These are phyloP conservation scores for Beauveria australis DNA, from an alignment of 2,329 filamentous ascomycete species.

Conservation along the genomic window DNA sequence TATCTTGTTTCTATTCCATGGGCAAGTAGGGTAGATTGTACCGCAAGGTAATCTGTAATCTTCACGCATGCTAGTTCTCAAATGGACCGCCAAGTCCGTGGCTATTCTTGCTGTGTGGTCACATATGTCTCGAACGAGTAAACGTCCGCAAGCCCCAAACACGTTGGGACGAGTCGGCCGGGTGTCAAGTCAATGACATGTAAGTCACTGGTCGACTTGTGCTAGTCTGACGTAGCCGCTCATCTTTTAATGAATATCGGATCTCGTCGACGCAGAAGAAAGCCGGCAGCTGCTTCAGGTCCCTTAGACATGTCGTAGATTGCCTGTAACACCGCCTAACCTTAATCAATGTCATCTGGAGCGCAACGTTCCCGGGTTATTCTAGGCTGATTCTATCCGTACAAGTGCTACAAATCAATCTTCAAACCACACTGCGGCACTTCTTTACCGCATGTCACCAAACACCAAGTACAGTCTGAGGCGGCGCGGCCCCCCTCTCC, in stretches of 20 bases:
- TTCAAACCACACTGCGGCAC: not conserved
- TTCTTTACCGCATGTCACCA: not conserved
- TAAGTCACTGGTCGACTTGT: not conserved
- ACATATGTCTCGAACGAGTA: no score
- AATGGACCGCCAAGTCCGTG: no score
- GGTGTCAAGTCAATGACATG: no score
- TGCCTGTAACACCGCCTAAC: not conserved
- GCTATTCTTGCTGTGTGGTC: no score
- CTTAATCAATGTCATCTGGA: not conserved
- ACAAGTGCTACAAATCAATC: not conserved
- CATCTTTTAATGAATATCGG: not conserved
- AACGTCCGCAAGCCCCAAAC: no score
- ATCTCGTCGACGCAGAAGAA: not conserved
- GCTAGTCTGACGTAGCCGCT: no score
- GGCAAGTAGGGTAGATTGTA: no score
- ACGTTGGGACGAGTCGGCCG: no score
- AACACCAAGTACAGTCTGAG: not conserved
- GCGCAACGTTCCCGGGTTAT: not conserved
- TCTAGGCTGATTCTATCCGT: not conserved
- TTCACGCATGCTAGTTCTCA: no score
- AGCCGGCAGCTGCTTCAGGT: not conserved
- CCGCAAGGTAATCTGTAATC: no score
- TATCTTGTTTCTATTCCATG: no score
- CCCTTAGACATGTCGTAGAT: constrained; percentile 9
- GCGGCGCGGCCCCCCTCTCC: not conserved